Conservation (phyloP, 495 filamentous ascomycete genomes). For the Daldinia caldariorum region DNA sequence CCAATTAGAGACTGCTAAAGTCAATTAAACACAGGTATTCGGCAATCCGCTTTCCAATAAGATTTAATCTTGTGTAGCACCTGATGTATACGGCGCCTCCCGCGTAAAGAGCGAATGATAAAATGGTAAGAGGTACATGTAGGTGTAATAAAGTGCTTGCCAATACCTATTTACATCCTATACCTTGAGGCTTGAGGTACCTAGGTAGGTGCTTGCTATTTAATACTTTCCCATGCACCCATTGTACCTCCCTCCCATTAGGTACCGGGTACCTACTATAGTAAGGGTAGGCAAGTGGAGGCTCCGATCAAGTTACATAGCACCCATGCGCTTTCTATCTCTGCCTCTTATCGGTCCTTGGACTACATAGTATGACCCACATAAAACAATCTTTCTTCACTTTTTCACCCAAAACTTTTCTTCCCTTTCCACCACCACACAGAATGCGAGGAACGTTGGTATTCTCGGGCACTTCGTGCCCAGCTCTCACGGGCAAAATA, state of each 20-base stretch:
- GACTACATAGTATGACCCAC: slow-evolving; percentile 34
- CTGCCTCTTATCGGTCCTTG: slow-evolving; percentile 28
- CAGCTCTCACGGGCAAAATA: slow-evolving; percentile 65
- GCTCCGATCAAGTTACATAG: slow-evolving; percentile 17
- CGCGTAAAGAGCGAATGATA: slow-evolving; percentile 12
- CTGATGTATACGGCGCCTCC: slow-evolving; percentile 10
- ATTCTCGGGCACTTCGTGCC: slow-evolving; percentile 67
- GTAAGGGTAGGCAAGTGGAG: background rate
- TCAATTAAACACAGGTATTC: slow-evolving; percentile 22
- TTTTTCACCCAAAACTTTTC: slow-evolving; percentile 44
- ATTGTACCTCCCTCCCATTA: background rate
- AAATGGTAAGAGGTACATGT: background rate
- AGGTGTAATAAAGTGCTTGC: background rate
- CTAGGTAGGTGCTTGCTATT: no score
- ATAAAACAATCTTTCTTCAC: slow-evolving; percentile 45
- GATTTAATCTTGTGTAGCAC: slow-evolving; percentile 23
- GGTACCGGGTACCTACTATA: no score
- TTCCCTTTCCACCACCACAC: slow-evolving; percentile 40
- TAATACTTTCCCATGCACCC: background rate
- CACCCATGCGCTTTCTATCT: slow-evolving; percentile 14
- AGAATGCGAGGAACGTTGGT: slow-evolving; percentile 67
- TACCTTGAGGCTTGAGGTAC: no score
- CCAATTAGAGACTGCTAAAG: slow-evolving; percentile 24
- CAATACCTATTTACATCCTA: no score
- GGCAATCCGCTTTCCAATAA: slow-evolving; percentile 11